Base-by-base conservation (phyloP, 2,329 filamentous ascomycete genomes). In the Sordariomycetes sp. region DNA sequence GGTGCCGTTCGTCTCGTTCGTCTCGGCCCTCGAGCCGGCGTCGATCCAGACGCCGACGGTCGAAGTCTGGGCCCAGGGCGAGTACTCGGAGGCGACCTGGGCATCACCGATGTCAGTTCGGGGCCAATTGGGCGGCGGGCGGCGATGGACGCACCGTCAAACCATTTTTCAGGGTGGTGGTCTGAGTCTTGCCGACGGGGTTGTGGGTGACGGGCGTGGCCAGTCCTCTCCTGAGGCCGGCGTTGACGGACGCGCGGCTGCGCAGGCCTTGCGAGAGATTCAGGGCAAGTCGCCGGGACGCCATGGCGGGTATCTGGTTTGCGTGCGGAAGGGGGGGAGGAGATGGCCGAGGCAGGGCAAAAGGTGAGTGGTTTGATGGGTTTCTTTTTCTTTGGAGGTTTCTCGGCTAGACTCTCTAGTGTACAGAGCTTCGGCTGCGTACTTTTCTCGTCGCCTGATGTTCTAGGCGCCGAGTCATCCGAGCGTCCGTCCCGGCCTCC, bases 1-100 rank as follows among this genome's bases (percentile, higher is more conserved):
- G 67, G 94, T 99, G 76, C 94, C 94, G 79, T 97, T 99, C 70
- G 89, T 97, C 84, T 90, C 90, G 77, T 94, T 86, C 66, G 94
- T 99, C 82, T 99, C 94, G 73, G 94, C 90, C 75, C 94, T 84
- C 75, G 90, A 96, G 72, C 94, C 94, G 73, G 95, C 92, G 77
- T 99, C 95, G 74, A 99, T 99, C 91, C 94, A 99, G 64, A 99
- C 90, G 72, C 94, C 94, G 68, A 97, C 91, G 58, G 92, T 97
- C 68, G 91, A 96, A 61, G 94, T 97, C 80, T 97, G 91, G 69
- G 92, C 92, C 82, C 90, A 97, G 67, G 92, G 94, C 63, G 91
- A 96, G 80, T 97, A 88, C 75, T 99, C 92, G 67, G 94, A 95
- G 65, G 94, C 94, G 72, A 99, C 90, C 92, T 97, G 72, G 59